Conservation (phyloP, 2,329 filamentous ascomycete species). For the Macrophomina pseudophaseolina region DNA sequence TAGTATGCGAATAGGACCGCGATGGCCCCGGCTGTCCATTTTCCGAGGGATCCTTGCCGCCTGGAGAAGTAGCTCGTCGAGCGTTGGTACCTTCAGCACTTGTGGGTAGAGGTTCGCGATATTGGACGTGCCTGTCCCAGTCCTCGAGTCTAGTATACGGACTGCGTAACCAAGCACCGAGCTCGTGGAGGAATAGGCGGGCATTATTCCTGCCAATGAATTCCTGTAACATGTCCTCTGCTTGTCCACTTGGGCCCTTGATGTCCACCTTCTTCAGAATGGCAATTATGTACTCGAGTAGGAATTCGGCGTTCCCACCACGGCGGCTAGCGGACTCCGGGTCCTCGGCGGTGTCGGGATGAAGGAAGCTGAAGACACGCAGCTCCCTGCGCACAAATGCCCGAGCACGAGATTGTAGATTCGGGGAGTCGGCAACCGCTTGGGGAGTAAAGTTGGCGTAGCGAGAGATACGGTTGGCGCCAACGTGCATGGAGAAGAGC, state of each 20-base stretch:
- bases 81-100: not conserved
- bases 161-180: conserved; percentile 81
- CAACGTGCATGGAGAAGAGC: conserved; percentile 80
- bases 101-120: conserved; percentile 47
- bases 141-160: conserved; percentile 72
- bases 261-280: conserved; percentile 84
- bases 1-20: not conserved
- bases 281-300: conserved; percentile 84
- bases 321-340: conserved; percentile 48
- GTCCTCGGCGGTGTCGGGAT: conserved; percentile 30
- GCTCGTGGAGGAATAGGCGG: conserved; percentile 80
- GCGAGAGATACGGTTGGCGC: conserved; percentile 76
- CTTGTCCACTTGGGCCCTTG: conserved; percentile 76
- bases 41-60: not conserved
- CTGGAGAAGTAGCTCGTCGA: not conserved
- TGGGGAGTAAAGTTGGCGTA: conserved; percentile 76
- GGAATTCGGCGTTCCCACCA: conserved; percentile 76
- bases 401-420: conserved; percentile 76
- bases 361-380: conserved; percentile 77
- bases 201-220: conserved; percentile 78
- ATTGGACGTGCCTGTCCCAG: conserved; percentile 84
- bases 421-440: conserved; percentile 66
- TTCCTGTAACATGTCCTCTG: conserved; percentile 78
- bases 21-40: not conserved
- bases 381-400: conserved; percentile 85